Evolutionary conservation across 305 asterid genomes (phyloP), one percentile per base, ranked within the genome.

Genomic region (Fraxinus albicans): DNA sequence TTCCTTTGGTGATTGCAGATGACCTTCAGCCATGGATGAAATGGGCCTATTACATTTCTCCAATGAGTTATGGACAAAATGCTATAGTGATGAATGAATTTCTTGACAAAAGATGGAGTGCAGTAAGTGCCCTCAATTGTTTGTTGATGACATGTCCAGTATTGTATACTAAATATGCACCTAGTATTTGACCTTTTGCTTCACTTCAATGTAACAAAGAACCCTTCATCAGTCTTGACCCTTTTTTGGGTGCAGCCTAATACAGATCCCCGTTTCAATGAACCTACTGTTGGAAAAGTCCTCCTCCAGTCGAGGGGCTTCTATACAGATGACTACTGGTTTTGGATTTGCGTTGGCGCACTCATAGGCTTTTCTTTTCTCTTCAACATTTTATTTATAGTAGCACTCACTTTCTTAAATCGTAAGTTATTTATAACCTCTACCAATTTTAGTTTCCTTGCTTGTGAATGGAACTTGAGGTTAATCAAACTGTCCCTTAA

Each of bases 51-150:
- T 90, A 87, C 60, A 0, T 88, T 67, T 90, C 90, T 73, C 93
- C 93, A 2, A 82, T 90, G 93, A 87, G 86, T 69, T 90, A 88
- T 55, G 93, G 87, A 35, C 91, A 90, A 60, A 90, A 90, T 75
- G 93, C 93, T 33, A 79, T 90, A n/a, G 85, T 81, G 67, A 85
- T 90, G 75, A 90, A 87, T 55, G 93, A 90, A 63, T 87, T 90
- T 81, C 91, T 90, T 50, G 89, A 85, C 77, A 13, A 83, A 74
- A 86, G 93, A 88, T 90, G 93, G 93, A 85, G 89, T 81, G 33
- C 83, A 10, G 93, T 90, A 75, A 78, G 93, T 82, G 47, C 17
- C 60, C 40, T 23, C 60, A 12, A 9, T 67, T 12, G 19, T 67
- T 9, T 67, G 3, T 67, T 1, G 19, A 12, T 67, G 36, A 27